Base-by-base conservation (phyloP, 805 yeast species). In the Candida khao-thaluensis region DNA sequence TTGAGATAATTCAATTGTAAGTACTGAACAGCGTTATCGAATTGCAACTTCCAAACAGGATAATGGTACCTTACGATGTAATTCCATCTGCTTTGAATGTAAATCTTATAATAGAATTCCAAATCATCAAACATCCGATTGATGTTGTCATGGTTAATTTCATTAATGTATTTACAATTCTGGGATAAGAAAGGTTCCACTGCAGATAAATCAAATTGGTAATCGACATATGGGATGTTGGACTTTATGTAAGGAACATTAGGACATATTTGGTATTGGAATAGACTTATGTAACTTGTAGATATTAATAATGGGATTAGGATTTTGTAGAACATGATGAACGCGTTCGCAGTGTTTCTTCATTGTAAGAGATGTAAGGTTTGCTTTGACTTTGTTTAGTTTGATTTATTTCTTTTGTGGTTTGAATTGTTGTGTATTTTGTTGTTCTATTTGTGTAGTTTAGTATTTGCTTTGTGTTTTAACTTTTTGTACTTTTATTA, bases 61-160 rank as follows among this genome's bases (percentile, higher is more conserved):
- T 36, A 43, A 24, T 30, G 18, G 26, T 38, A 47, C 3, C 30
- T 38, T 9, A 17, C 9, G 26, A 41, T 41, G 27, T 34, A 42
- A 15, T 30, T 35, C 21, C 38, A 18, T 20, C 35, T 32, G 11
- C 39, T 38, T 20, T 41, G 35, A 7, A 47, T 41, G 24, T 39
- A 37, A 6, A 47, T 36, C 26, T 47, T 41, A 30, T 47, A 47
- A 5, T 30, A 23, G 32, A 47, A 47, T 12, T 47, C 43, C 10
- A 37, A 17, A n/a, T 42, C 17, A 27, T 43, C 42, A 11, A 43
- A 34, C 5, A 35, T 14, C 3, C 16, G 23, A 25, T 43, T 41
- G 22, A 43, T 25, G 14, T 43, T 47, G n/a, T 47, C 42, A 20
- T 41, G 45, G 30, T 41, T 43, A 22, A 46, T 34, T 14, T 43